Evolutionary conservation across 352 stramenopile species (phyloP), one percentile per base, ranked within the genome.

Genomic region (Phytopythium oedochilum): DNA sequence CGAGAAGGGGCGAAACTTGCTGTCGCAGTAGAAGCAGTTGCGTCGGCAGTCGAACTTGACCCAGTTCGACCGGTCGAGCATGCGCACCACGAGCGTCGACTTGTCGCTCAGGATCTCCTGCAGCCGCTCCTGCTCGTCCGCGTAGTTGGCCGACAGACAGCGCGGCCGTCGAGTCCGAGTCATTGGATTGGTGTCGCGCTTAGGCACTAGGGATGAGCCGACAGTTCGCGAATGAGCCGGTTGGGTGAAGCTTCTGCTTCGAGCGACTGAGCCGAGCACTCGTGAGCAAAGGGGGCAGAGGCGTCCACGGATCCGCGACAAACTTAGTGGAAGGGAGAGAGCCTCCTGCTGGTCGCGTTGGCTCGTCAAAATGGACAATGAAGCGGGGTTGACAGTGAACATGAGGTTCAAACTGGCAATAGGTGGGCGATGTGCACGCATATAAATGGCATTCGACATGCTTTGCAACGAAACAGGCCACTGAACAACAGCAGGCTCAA

Each of bases 1-100:
- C 26, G 71, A 73, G 43, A 96, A 91, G 0, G 82, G 73, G 2
- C 72, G 78, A 53, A 96, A 94, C 63, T 78, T 89, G 46, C 70
- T 68, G 18, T 83, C 67, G 46, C 86, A 96, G 56, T 86, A 92
- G 55, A 84, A 89, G 64, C 86, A 95, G 53, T 83, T 72, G 38
- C 76, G 54, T 0, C 80, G 78, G 39, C 82, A 63, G 8, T 88
- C 75, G 39, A 84, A 78, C 45, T 81, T 79, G 67, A 92, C 73
- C 83, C 79, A 93, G 53, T 89, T 88, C 53, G 85, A 70, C 35
- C 78, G 79, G n/a, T 63, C 66, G 22, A 89, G 50, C 10, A 91
- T 60, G 5, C 55, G 57, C 14, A 91, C 63, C 8, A 45, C 45
- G n/a, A 89, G 58, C 2, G 61, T 79, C 31, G 73, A 75, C 60